Conservation (phyloP, 805 yeast species). For the Cyberlindnera samutprakarnensis region DNA sequence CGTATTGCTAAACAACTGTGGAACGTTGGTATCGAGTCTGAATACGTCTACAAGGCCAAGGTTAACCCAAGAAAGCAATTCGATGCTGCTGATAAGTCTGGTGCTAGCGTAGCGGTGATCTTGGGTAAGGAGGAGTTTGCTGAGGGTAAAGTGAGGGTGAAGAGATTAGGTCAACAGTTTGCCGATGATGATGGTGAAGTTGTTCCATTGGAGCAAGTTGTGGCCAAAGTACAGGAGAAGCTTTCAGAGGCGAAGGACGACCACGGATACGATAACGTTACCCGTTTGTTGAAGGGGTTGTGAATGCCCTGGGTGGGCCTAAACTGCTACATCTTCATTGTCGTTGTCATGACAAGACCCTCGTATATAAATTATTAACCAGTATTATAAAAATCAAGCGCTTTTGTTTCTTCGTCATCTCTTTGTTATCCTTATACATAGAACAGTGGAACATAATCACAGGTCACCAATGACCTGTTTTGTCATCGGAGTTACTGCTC, state of each 20-base stretch:
- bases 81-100: constrained; percentile 94
- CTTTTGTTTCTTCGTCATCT: too few relatives aligned
- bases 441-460: too few relatives aligned
- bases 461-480: constrained; percentile 28
- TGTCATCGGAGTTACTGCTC: constrained; percentile 20
- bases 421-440: too few relatives aligned
- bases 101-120: constrained; percentile 85
- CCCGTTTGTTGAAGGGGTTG: constrained; percentile 44
- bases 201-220: constrained; percentile 53
- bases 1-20: constrained; percentile 72
- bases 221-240: constrained; percentile 42
- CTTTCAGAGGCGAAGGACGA: constrained; percentile 37
- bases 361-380: background rate
- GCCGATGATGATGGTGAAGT: constrained; percentile 83
- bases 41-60: constrained; percentile 86
- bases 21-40: constrained; percentile 85
- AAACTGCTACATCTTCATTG: too few relatives aligned
- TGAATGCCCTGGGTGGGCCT: too few relatives aligned
- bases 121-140: constrained; percentile 88
- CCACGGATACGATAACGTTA: constrained; percentile 56
- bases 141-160: constrained; percentile 76
- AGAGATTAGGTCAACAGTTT: constrained; percentile 84
- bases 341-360: background rate
- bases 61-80: constrained; percentile 95
- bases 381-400: too few relatives aligned